Evolutionary conservation across 352 stramenopile species (phyloP), one percentile per base, ranked within the genome.

Genomic region (Phytophthora constricta): DNA sequence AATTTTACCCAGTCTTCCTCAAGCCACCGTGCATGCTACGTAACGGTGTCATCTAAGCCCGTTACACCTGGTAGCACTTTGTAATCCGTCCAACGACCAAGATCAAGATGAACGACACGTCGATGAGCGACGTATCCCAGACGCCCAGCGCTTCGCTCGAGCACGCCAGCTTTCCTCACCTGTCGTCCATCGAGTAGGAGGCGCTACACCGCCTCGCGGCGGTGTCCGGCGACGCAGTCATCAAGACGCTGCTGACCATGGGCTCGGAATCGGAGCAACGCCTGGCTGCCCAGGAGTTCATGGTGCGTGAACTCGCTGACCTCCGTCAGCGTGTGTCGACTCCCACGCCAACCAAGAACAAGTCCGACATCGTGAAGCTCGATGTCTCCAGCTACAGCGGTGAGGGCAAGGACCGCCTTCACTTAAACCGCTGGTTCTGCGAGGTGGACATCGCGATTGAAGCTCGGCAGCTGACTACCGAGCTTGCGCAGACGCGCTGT

Each of bases 371-470:
- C 31, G 53, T 67, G 3, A 74, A 74, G 31, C 58, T 77, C 58
- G 58, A 74, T 51, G 58, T 77, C 34, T 70, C 64, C 20, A 62
- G 14, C 16, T 77, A 77, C 59, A 68, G 54, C 13, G 52, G 64
- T 10, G 62, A 62, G 57, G 49, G 48, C 26, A 16, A 14, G 0
- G 23, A 3, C 9, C 56, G 26, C 62, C 55, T 68, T 34, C 25
- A 52, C 9, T 26, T 75, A 2, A 65, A 75, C 10, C 39, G 31
- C 31, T 37, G 31, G 31, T 37, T 37, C 31, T 37, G 31, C 31
- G 31, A 37, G 31, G 31, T 37, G 58, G 54, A 70, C 37, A 76
- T 70, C 16, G 53, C 63, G 1, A 14, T 72, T 22, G 20, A 75
- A 58, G 56, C 62, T 42, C 62, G 51, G 13, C 62, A 65, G n/a